Base-by-base conservation (phyloP, 768 basidiomycete genomes). In the Brasilioporus rufonigricans region DNA sequence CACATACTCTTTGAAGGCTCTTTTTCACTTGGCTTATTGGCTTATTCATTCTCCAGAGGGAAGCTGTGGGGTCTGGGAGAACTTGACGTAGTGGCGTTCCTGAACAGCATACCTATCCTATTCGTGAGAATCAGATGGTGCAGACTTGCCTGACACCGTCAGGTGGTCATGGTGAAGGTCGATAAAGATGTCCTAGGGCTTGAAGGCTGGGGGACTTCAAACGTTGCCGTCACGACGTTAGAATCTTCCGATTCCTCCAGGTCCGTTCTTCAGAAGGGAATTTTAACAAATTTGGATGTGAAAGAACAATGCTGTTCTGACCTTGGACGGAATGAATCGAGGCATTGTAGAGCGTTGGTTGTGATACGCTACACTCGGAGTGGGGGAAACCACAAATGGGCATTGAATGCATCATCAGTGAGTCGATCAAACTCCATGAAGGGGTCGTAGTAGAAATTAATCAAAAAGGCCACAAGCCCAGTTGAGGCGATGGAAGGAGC, bases 181-280 rank as follows among this genome's bases (percentile, higher is more conserved):
- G 49, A 84, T 77, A 40, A 67, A 60, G 48, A 83, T 71, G 44
- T 76, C 71, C 40, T 79, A 76, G 48, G 80, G 77, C 51, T 72
- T 77, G 50, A 82, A 63, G 5, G 83, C 81, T n/a, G n/a, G 5
- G 83, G 82, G 2, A 82, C 66, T 60, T 84, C 84, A 52, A 85
- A 80, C 12, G 76, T 75, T 8, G 79, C 81, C 4, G 77, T 79
- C 32, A 82, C 75, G 24, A 60, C 53, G 58, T 77, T 76, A n/a
- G 64, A 61, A 0, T 74, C 71, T 14, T 69, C 56, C 45, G 75
- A 71, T 61, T 80, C 79, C 46, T 77, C 69, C 2, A 84, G 48
- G 58, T 84, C 75, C 71, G 82, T 62, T 36, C 75, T 77, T 36
- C 33, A 35, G 16, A 4, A 36, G 14, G 16, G 18, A 18, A 36